Percentiles rank a stretch among this genome's conserved stretches.
These are phyloP conservation scores for Boechera retrofracta DNA, from an alignment of 345 rosid genomes.

Conservation along the genomic window DNA sequence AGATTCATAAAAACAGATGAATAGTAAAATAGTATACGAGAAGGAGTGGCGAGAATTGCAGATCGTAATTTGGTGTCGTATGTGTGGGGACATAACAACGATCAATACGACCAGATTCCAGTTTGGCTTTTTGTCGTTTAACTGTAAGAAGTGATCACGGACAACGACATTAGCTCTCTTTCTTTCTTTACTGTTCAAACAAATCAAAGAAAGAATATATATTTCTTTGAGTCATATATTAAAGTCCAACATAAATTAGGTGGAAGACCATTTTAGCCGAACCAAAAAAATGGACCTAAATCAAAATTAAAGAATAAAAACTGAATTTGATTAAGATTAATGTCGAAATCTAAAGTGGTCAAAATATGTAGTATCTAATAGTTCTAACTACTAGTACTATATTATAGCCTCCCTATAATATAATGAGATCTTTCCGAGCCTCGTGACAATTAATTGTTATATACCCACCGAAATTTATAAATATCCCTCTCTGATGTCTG, in stretches of 20 bases:
- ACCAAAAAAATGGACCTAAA: constrained; percentile 20
- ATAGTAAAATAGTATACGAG: neutral
- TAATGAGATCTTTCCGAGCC: constrained; percentile 30
- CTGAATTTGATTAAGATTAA: neutral
- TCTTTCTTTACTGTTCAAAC: constrained; percentile 25
- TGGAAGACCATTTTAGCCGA: constrained; percentile 10
- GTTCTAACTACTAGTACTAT: constrained; percentile 19
- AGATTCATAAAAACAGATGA: constrained; percentile 3
- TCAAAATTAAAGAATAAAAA: neutral
- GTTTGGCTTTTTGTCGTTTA: constrained; percentile 34
- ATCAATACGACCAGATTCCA: constrained; percentile 37
- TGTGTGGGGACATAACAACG: constrained; percentile 35
- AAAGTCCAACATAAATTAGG: constrained; percentile 29
- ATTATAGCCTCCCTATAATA: neutral
- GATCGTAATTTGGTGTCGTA: constrained; percentile 34
- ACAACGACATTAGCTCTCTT: constrained; percentile 27
- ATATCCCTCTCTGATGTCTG: constrained; percentile 26
- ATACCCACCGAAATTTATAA: constrained; percentile 43
- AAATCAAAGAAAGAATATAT: neutral
- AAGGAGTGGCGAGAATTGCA: constrained; percentile 40
- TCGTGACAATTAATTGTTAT: constrained; percentile 39
- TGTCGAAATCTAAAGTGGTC: constrained; percentile 12
- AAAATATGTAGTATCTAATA: constrained; percentile 23
- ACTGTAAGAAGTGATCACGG: constrained; percentile 30
- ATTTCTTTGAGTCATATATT: constrained; percentile 3